Evolutionary conservation across 371 early-diverging fungal species (phyloP), one percentile per base, ranked within the genome.

Genomic region (Mortierella sp.): DNA sequence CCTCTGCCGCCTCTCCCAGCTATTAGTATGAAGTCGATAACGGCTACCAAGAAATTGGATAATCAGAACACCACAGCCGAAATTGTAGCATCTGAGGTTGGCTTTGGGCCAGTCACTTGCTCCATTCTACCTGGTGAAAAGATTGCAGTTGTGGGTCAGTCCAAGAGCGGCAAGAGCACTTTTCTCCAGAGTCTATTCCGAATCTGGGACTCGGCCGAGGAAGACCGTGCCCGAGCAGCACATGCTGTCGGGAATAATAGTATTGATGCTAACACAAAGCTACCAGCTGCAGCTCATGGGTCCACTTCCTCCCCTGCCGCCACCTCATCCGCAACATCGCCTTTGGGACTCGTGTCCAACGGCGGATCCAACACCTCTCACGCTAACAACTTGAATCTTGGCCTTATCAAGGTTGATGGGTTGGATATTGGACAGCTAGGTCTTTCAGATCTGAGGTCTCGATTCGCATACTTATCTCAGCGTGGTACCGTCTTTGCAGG

Each of bases 401-500:
- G 81, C 0, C 1, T 23, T 35, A 74, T 80, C 62, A 57, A 43
- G 19, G 68, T 80, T n/a, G 81, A 80, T 42, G 81, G 81, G 3
- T 54, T 68, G 22, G 71, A 74, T 37, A 74, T 80, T 51, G 51
- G 59, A 17, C 70, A 74, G 26, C 23, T 80, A 22, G 81, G 81
- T 3, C 45, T 80, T 8, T 45, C 42, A 2, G 75, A 74, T 7
- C 61, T 80, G 3, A 55, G 81, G 42, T 71, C 81, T 4, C 64
- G 75, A 1, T 54, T 80, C 19, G 59, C 61, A 17, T 67, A 74
- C 42, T 45, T 80, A 42, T 67, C 75, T 4, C 75, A 67, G 31
- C 81, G 81, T 13, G 75, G 81, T 3, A 74, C 81, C 0, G 61
- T 80, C 64, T 68, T 80, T 70, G 81, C 75, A 15, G 81, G 81